phyloP scores from a whole-genome alignment of 441 rosid species.

The Adansonia rubrostipa region DNA sequence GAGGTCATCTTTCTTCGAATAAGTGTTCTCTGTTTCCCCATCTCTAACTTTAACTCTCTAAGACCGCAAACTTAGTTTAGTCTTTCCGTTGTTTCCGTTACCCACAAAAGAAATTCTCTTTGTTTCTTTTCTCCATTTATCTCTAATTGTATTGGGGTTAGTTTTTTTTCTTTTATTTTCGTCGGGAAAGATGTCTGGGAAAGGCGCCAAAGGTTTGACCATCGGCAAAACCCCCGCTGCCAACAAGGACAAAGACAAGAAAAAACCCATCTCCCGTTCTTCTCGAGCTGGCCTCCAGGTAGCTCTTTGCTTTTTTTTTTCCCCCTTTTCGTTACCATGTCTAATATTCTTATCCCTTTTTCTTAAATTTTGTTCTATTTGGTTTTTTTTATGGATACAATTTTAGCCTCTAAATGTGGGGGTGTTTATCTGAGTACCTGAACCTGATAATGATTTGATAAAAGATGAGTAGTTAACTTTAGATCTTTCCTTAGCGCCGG shows the following conservation, averaged over 20 bases:
- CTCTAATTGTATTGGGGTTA: too few species aligned
- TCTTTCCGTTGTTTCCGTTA: too few species aligned
- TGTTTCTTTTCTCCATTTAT: too few species aligned
- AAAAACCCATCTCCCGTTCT: slow-evolving; percentile 63
- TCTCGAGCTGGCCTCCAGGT: slow-evolving; percentile 72
- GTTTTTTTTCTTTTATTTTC: too few species aligned
- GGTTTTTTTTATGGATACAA: neutral
- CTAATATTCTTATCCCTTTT: neutral
- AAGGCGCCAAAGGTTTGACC: slow-evolving; percentile 45
- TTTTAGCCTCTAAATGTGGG: neutral
- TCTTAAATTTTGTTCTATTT: neutral
- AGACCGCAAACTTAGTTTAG: too few species aligned
- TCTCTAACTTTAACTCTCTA: too few species aligned
- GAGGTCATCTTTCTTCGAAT: too few species aligned
- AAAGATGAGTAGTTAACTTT: neutral
- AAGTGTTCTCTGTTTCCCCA: too few species aligned
- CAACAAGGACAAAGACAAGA: slow-evolving; percentile 63
- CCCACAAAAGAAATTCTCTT: too few species aligned
- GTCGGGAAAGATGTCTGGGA: slow-evolving; percentile 34
- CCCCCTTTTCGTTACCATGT: neutral
- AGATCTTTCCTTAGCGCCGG: neutral
- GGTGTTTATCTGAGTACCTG: neutral
- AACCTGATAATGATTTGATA: neutral
- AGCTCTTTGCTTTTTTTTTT: neutral
- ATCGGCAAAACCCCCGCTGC: slow-evolving; percentile 55